Evolutionary conservation across 2,329 filamentous ascomycete species (phyloP), one percentile per base, ranked within the genome.

Genomic region (Fragosphaeria purpurea): DNA sequence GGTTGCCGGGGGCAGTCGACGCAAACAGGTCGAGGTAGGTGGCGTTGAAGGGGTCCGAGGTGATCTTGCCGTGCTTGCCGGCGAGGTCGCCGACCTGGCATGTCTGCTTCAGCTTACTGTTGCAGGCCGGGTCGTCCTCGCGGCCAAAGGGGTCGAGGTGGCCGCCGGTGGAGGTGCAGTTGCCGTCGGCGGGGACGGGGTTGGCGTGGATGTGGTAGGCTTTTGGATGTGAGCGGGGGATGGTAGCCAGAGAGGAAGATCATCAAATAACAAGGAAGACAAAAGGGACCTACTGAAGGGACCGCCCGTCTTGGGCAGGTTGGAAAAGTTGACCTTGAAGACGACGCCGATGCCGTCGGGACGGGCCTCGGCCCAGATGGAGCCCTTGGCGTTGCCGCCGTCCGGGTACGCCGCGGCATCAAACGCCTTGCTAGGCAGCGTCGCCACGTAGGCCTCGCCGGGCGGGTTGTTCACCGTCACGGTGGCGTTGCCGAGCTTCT

Each of bases 51-150:
- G 73, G 68, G 55, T 74, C 72, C 33, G 65, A 63, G 32, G 65
- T 70, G 59, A 86, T 76, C 53, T 73, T 72, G 55, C 85, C 85
- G 60, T 84, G 71, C 70, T 91, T 91, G 62, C 86, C 86, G 58
- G 79, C 77, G 50, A 89, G 71, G 63, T 91, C 86, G 56, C 87
- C 86, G 9, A 86, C 79, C 67, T 91, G 80, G 70, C 86, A 93
- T 8, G 78, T 81, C 54, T 76, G 66, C 7, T 82, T 82, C 6
- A 68, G 61, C 8, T 62, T 58, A 9, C 67, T 39, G 60, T 88
- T 72, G 67, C 86, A 91, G 5, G 74, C 59, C 5, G 80, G 70
- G 2, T 65, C 66, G 61, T 88, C 79, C 55, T 79, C 80, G 47
- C 83, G 82, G 46, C 72, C 62, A 63, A 75, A 86, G 13, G 86